These are phyloP conservation scores for Chimonanthus salicifolius DNA, from an alignment of 164 flowering plant genomes.

Conservation along the genomic window DNA sequence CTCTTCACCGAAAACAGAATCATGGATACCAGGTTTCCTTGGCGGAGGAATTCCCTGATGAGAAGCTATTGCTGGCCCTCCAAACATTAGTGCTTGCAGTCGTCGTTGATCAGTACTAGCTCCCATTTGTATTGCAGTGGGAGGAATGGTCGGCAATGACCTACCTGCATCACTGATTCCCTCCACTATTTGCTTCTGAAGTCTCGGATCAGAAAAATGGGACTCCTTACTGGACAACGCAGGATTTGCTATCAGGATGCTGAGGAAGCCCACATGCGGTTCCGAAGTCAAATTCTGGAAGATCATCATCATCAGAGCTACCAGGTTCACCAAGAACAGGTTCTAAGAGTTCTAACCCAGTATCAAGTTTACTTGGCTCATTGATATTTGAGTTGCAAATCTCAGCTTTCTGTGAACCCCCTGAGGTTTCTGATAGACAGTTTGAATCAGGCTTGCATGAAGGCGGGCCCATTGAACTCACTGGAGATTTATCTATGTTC, in stretches of 20 bases:
- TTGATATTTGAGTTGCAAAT: not conserved
- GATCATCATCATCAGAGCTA: conserved; percentile 41
- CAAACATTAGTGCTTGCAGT: not conserved
- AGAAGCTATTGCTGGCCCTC: conserved; percentile 5
- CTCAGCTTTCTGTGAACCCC: not conserved
- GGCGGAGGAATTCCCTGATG: conserved; percentile 9
- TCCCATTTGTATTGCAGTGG: not conserved
- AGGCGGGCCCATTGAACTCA: conserved; percentile 10
- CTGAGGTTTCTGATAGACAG: not conserved
- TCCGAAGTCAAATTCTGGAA: conserved; percentile 50
- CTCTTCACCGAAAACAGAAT: conserved; percentile 5
- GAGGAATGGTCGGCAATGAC: not conserved
- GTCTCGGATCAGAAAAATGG: conserved; percentile 3
- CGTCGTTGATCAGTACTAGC: conserved; percentile 6
- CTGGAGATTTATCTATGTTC: conserved; percentile 1
- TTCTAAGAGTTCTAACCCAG: conserved; percentile 6
- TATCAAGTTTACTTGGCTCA: conserved; percentile 11
- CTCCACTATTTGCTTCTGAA: conserved; percentile 13
- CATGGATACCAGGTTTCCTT: not conserved
- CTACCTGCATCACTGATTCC: conserved; percentile 12
- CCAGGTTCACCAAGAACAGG: conserved; percentile 3
- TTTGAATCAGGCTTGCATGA: conserved; percentile 3
- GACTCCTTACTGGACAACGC: not conserved
- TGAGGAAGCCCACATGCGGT: conserved; percentile 27
- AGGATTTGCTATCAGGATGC: conserved; percentile 10